phyloP scores from a whole-genome alignment of 169 alveolate genomes.

The Plasmodium gallinaceum region DNA sequence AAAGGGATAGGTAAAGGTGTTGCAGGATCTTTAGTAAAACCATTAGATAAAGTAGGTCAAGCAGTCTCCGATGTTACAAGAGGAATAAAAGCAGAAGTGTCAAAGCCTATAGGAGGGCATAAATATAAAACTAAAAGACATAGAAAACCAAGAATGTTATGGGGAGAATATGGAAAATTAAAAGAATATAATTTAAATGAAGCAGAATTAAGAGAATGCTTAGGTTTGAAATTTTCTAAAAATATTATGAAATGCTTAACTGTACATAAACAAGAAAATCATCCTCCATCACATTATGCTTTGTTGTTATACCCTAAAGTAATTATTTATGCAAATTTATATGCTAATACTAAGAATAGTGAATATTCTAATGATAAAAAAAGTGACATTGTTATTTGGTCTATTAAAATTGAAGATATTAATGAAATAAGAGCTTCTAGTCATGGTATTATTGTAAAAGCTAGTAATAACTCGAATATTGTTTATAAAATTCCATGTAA shows the following conservation, averaged over 20 bases:
- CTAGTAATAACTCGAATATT: constrained; percentile 7
- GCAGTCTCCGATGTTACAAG: constrained; percentile 92
- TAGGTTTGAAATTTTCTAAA: constrained; percentile 86
- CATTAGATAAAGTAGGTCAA: constrained; percentile 93
- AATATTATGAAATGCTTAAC: constrained; percentile 83
- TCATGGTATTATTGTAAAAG: constrained; percentile 56
- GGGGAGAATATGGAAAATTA: constrained; percentile 89
- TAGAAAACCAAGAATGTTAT: constrained; percentile 92
- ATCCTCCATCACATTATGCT: constrained; percentile 70
- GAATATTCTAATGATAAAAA: constrained; percentile 31
- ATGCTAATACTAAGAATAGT: constrained; percentile 39
- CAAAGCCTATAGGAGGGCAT: constrained; percentile 85
- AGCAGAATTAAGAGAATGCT: constrained; percentile 87
- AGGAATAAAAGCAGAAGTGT: constrained; percentile 91
- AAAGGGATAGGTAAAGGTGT: constrained; percentile 93
- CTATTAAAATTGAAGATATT: constrained; percentile 69
- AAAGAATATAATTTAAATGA: constrained; percentile 84
- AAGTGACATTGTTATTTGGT: constrained; percentile 73
- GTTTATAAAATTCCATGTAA: constrained; percentile 74
- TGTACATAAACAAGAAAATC: constrained; percentile 72
- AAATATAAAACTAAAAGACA: constrained; percentile 83
- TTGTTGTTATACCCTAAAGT: constrained; percentile 65
- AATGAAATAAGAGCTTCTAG: constrained; percentile 73
- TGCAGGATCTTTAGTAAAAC: constrained; percentile 93
- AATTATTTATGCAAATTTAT: constrained; percentile 71